A percentile compares a stretch with the other conserved stretches of the same genome.
phyloP scores from a whole-genome alignment of 2,329 filamentous ascomycete genomes.

The Aspergillus transmontanensis region DNA sequence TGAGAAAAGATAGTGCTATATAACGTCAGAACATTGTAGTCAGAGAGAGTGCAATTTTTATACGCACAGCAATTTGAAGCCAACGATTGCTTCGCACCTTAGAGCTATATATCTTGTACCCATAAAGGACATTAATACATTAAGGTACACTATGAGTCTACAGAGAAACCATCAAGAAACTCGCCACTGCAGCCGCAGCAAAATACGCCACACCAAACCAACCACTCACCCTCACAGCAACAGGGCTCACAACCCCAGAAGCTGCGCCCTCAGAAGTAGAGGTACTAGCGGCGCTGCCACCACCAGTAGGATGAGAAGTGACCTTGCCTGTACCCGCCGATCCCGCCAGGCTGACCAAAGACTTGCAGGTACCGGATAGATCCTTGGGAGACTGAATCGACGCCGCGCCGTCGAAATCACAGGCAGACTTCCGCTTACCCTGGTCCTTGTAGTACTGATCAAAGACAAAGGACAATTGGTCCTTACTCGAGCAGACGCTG shows the following conservation, averaged over 20 bases:
- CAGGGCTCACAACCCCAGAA: conserved; percentile 27
- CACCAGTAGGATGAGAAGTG: conserved; percentile 35
- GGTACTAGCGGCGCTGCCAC: conserved; percentile 18
- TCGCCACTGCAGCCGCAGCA: conserved; percentile 45
- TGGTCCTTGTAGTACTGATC: conserved; percentile 47
- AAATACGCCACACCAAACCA: conserved; percentile 48
- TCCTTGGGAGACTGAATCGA: conserved; percentile 33
- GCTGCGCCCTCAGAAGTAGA: conserved; percentile 38
- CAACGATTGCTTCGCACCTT: neutral
- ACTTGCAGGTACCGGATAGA: conserved; percentile 34
- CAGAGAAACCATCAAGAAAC: conserved; percentile 51
- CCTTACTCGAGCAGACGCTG: conserved; percentile 48
- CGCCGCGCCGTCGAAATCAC: conserved; percentile 48
- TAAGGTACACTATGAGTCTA: conserved; percentile 27
- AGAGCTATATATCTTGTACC: neutral
- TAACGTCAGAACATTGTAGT: too few species aligned
- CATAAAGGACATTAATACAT: neutral
- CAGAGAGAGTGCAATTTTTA: neutral
- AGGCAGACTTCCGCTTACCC: conserved; percentile 36
- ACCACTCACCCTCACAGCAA: conserved; percentile 41
- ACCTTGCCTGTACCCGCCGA: conserved; percentile 43
- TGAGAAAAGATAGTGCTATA: too few species aligned
- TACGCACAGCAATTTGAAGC: neutral
- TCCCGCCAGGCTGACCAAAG: conserved; percentile 43
- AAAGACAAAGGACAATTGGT: conserved; percentile 52